Conservation (phyloP, 352 stramenopile species). For the Phytophthora hibernalis region DNA sequence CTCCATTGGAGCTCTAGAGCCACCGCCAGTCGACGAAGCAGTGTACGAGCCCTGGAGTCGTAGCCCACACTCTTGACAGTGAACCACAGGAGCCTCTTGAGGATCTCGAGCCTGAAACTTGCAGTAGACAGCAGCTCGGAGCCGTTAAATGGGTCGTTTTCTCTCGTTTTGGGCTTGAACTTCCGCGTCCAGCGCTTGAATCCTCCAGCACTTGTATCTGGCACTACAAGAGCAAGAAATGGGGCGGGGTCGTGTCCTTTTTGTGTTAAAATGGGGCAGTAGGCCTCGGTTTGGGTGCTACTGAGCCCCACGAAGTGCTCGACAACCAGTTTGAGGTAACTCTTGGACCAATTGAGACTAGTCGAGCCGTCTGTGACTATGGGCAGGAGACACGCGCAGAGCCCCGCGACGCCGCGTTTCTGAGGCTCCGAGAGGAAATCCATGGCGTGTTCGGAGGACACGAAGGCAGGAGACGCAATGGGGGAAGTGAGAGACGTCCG, state of each 20-base stretch:
- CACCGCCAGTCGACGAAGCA: slow-evolving; percentile 57
- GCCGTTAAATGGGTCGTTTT: slow-evolving; percentile 18
- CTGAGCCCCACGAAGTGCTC: slow-evolving; percentile 69
- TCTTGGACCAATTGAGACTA: slow-evolving; percentile 62
- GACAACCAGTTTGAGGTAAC: slow-evolving; percentile 69
- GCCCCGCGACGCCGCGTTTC: slow-evolving; percentile 71
- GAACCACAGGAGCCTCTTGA: slow-evolving; percentile 83
- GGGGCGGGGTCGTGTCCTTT: slow-evolving; percentile 51
- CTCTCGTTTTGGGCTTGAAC: slow-evolving; percentile 39
- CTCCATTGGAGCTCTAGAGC: slow-evolving; percentile 66
- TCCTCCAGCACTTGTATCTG: slow-evolving; percentile 29
- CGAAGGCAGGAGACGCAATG: background rate
- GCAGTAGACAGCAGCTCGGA: slow-evolving; percentile 32
- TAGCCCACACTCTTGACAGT: slow-evolving; percentile 81
- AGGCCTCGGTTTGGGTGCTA: slow-evolving; percentile 62
- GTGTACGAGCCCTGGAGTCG: slow-evolving; percentile 66
- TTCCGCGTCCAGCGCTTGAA: slow-evolving; percentile 44
- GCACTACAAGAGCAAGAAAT: slow-evolving; percentile 67
- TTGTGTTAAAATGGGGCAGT: slow-evolving; percentile 62
- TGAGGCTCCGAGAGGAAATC: slow-evolving; percentile 56
- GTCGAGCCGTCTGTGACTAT: slow-evolving; percentile 71
- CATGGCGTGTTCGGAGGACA: slow-evolving; percentile 30
- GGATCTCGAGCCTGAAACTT: slow-evolving; percentile 61
- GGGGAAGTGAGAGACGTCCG: background rate
- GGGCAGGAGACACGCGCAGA: slow-evolving; percentile 74